Percentiles rank a stretch among this genome's conserved stretches.
Evolutionary conservation across 2,329 filamentous ascomycete species (phyloP).

Genomic region (Phoma sp.): DNA sequence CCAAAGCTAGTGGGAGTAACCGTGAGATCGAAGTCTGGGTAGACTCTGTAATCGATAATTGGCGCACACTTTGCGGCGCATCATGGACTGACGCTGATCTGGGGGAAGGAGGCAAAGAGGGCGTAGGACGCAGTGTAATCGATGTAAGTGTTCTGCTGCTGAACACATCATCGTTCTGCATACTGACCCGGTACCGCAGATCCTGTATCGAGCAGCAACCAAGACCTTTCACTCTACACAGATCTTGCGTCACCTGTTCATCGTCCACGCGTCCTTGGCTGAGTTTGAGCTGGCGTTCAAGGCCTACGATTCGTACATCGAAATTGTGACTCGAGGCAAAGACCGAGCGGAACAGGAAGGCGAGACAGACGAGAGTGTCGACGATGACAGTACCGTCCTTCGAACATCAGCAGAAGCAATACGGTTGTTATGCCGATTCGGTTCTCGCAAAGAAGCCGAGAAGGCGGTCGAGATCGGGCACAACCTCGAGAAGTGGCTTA

Average conservation of each 20-base stretch:
- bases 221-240: constrained; percentile 96
- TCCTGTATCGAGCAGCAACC: constrained; percentile 86
- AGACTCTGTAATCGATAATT: constrained; percentile 80
- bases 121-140: constrained; percentile 76
- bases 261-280: constrained; percentile 82
- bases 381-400: constrained; percentile 78
- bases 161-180: neutral
- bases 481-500: constrained; percentile 77
- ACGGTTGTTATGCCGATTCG: constrained; percentile 80
- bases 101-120: constrained; percentile 79
- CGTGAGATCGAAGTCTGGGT: constrained; percentile 83
- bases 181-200: constrained; percentile 53
- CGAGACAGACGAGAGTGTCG: constrained; percentile 72
- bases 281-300: constrained; percentile 93
- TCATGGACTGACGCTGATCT: constrained; percentile 82
- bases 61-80: constrained; percentile 79
- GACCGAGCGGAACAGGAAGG: constrained; percentile 79
- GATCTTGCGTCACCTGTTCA: constrained; percentile 84
- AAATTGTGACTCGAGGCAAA: constrained; percentile 85
- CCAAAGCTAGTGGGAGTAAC: constrained; percentile 79
- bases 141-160: constrained; percentile 56
- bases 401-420: constrained; percentile 82
- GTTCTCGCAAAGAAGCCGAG: constrained; percentile 74
- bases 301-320: constrained; percentile 89
- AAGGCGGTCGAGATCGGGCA: constrained; percentile 75